phyloP scores from a whole-genome alignment of 306 rosid genomes.

The Glycine latifolia region DNA sequence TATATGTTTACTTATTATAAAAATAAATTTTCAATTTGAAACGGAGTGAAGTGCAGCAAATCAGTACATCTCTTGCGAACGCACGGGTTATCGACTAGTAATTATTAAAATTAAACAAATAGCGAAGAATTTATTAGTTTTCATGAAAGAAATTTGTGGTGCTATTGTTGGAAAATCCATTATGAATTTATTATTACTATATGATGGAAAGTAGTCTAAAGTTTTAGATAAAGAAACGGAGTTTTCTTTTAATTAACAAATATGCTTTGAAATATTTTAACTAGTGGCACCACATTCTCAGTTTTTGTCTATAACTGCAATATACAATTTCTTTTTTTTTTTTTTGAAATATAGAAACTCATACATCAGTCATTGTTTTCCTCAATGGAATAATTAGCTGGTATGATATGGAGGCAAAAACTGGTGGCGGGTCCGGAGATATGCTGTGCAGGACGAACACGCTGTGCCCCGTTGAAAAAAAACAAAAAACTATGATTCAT shows the following conservation, averaged over 20 bases:
- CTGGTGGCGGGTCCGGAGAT: neutral
- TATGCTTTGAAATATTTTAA: neutral
- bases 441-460: neutral
- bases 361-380: neutral
- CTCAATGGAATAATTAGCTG: neutral
- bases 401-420: neutral
- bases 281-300: neutral
- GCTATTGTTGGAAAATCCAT: neutral
- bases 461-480: neutral
- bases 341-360: neutral
- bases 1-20: too few species aligned
- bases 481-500: neutral
- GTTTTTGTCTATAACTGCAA: neutral
- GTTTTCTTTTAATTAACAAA: neutral
- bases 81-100: too few species aligned
- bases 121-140: neutral
- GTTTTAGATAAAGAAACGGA: neutral
- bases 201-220: neutral
- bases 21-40: too few species aligned
- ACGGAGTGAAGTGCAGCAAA: too few species aligned
- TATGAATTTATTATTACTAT: neutral
- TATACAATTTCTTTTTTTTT: neutral
- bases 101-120: neutral
- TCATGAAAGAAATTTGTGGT: neutral
- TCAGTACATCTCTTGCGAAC: too few species aligned